Evolutionary conservation across 1,284 basidiomycete genomes (phyloP), one percentile per base, ranked within the genome.

Genomic region (Ustilago loliicola): DNA sequence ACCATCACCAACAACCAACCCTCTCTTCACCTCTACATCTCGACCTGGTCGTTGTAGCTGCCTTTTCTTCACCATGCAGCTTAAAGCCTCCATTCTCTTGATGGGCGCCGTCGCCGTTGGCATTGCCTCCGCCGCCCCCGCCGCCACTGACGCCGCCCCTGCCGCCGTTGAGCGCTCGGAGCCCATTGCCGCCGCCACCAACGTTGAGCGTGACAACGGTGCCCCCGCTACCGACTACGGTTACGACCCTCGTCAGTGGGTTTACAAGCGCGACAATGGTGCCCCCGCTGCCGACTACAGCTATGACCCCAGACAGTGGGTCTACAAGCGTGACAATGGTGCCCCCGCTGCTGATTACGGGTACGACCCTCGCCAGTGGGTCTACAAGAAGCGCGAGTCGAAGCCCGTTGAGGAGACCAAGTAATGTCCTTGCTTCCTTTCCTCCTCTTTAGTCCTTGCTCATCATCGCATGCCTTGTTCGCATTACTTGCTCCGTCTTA

Each of bases 101-200:
- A 72, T 72, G 61, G 73, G 68, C 58, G 21, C 64, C 30, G 68
- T 66, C 57, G 68, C 62, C 54, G 65, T 53, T 27, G 68, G 68
- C 65, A 45, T 72, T 48, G 73, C 59, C 54, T 29, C 30, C 29
- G 73, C 73, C 40, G 73, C 73, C 29, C 73, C 72, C 34, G 62
- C 52, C 58, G 23, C 42, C 48, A 27, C 42, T 29, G 51, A 57
- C 21, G 57, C 34, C 15, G 50, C 71, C 23, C 61, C 67, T 50
- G 42, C 57, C 21, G 73, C 67, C 10, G 72, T 66, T 13, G 72
- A 75, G 67, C 65, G 65, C n/a, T 64, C 62, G 3, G 62, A 64
- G 54, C 62, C 62, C 27, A 15, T 15, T 15, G 34, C 63, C 17
- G 30, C 72, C 17, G 66, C 45, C 11, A n/a, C n/a, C n/a, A n/a